Percentiles rank a stretch among this genome's conserved stretches.
phyloP scores from a whole-genome alignment of 306 rosid genomes.

The Pachyrhizus erosus region DNA sequence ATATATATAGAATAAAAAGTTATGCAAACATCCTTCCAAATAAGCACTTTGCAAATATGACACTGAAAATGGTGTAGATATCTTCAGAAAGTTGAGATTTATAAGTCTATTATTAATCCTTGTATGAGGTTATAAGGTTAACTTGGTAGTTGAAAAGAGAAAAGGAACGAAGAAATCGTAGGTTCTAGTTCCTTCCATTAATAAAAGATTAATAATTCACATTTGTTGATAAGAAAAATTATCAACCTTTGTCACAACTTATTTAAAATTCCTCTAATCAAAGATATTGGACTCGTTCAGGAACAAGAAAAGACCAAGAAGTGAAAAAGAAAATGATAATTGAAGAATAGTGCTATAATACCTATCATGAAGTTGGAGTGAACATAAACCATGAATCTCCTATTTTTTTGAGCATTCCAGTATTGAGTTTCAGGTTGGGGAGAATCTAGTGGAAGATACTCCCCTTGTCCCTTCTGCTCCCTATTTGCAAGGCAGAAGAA shows the following conservation, averaged over 20 bases:
- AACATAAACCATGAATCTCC: slow-evolving; percentile 96
- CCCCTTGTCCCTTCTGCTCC: slow-evolving; percentile 64
- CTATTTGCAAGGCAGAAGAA: slow-evolving; percentile 94
- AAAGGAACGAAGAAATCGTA: too few species aligned
- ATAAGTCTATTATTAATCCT: background rate
- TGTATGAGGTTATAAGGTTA: too few species aligned
- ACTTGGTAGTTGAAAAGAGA: too few species aligned
- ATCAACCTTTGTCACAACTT: too few species aligned
- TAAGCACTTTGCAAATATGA: background rate
- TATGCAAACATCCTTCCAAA: background rate
- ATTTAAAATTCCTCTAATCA: background rate
- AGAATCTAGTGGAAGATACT: slow-evolving; percentile 69
- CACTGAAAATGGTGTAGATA: background rate
- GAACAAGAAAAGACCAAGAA: background rate
- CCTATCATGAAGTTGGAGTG: slow-evolving; percentile 99
- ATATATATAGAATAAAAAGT: background rate
- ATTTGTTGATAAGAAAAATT: too few species aligned
- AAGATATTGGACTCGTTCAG: background rate
- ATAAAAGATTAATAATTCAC: too few species aligned
- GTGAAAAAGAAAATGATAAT: slow-evolving; percentile 4
- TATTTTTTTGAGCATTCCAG: slow-evolving; percentile 74
- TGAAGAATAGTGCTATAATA: slow-evolving; percentile 39
- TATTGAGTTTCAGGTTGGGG: slow-evolving; percentile 71
- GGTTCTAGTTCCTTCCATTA: too few species aligned
- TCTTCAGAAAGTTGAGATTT: slow-evolving; percentile 14